Base-by-base conservation (phyloP, 306 rosid species). In the Trifolium pratense region DNA sequence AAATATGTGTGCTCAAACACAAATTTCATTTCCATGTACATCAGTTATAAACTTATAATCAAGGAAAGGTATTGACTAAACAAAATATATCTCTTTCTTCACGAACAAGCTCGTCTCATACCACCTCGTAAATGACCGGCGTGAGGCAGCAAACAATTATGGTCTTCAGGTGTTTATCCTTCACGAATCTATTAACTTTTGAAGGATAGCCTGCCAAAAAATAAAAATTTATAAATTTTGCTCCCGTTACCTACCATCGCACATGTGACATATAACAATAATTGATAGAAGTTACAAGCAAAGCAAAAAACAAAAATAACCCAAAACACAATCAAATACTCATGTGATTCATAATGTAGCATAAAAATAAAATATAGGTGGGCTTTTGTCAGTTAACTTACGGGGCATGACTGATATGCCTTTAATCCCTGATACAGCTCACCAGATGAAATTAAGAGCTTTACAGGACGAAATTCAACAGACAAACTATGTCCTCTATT, bases 401-500 rank as follows among this genome's bases (percentile, higher is more conserved):
- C 98, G 7, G 98, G 98, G 77, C 96, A 84, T 6, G 91, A 85
- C 11, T 45, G 79, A 75, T 88, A 75, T 20, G 95, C 83, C 80
- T 66, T 81, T 63, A 94, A 80, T 75, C 94, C 94, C 73, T 80
- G 90, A 58, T 91, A 87, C 42, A 94, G 84, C 79, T 87, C 90
- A 48, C 84, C 78, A 29, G 81, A 48, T 39, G 92, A 81, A 76
- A 91, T 78, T 78, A 91, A 48, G 78, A 91, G 92, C 88, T 91
- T 89, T 36, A 84, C 96, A 10, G 96, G 86, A 67, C 90, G 90
- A 55, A 84, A 94, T 68, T 89, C 96, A 34, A 89, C 66, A 9
- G 95, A 85, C 49, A 80, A 91, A 73, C 78, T 86, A 13, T 87
- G 85, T 67, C 87, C 96, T 78, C 91, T 87, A 68, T 66, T 89